Evolutionary conservation across 2,329 filamentous ascomycete genomes (phyloP).

Genomic region (Botryosphaeria agaves): DNA sequence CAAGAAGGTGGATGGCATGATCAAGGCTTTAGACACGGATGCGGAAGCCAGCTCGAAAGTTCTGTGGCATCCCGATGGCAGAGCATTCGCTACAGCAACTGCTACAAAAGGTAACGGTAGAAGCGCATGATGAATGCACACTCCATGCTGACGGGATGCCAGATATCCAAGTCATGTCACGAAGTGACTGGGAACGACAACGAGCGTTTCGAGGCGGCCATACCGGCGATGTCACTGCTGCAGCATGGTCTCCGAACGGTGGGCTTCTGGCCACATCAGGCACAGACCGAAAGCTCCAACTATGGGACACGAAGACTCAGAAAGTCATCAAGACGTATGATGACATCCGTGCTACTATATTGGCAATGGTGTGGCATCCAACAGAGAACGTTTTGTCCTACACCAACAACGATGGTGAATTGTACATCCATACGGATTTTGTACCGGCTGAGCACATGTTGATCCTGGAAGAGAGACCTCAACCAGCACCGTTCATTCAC

Average conservation of each 20-base stretch:
- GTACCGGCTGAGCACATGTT: slow-evolving; percentile 32
- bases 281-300: slow-evolving; percentile 43
- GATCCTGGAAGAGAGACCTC: slow-evolving; percentile 35
- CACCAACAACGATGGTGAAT: slow-evolving; percentile 79
- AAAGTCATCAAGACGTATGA: slow-evolving; percentile 62
- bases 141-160: not conserved
- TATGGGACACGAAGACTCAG: slow-evolving; percentile 88
- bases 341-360: slow-evolving; percentile 53
- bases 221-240: slow-evolving; percentile 65
- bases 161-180: slow-evolving; percentile 77
- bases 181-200: slow-evolving; percentile 77
- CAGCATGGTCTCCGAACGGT: slow-evolving; percentile 91
- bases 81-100: slow-evolving; percentile 75
- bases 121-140: slow-evolving; percentile 1
- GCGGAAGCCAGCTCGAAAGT: slow-evolving; percentile 57
- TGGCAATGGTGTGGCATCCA: slow-evolving; percentile 83
- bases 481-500: slow-evolving; percentile 74
- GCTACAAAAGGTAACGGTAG: slow-evolving; percentile 36
- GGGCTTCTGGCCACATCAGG: slow-evolving; percentile 56
- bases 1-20: slow-evolving; percentile 70
- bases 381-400: slow-evolving; percentile 78
- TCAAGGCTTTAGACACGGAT: slow-evolving; percentile 61
- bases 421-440: slow-evolving; percentile 70
- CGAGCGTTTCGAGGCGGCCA: slow-evolving; percentile 64
- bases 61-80: slow-evolving; percentile 87